phyloP scores from a whole-genome alignment of 495 filamentous ascomycete genomes.

The Lindgomyces ingoldianus region DNA sequence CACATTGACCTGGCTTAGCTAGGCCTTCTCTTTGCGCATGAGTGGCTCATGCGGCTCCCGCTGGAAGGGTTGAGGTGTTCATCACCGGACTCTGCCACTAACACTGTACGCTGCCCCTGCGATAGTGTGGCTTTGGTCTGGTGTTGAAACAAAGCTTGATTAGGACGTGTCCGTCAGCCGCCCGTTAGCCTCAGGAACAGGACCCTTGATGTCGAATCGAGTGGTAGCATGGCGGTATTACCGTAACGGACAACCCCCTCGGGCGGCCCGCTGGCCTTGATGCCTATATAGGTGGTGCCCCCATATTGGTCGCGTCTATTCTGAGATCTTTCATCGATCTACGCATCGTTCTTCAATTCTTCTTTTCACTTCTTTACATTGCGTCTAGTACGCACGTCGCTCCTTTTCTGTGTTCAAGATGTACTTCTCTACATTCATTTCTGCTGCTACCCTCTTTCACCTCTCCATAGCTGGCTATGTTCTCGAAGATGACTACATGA shows the following conservation, averaged over 20 bases:
- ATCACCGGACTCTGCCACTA: background rate
- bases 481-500: conserved; percentile 51
- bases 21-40: background rate
- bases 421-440: conserved; percentile 50
- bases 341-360: conserved; percentile 3
- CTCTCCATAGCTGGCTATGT: conserved; percentile 53
- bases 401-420: conserved; percentile 42
- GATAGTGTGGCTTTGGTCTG: conserved; percentile 11
- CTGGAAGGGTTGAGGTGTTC: background rate
- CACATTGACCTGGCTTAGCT: background rate
- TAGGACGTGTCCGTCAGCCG: conserved; percentile 24
- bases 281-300: conserved; percentile 17
- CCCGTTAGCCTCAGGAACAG: conserved; percentile 17
- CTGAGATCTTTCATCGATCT: background rate
- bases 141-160: conserved; percentile 33
- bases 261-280: conserved; percentile 3
- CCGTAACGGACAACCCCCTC: conserved; percentile 1
- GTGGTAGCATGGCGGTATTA: background rate
- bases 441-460: conserved; percentile 48
- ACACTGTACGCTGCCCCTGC: conserved; percentile 6
- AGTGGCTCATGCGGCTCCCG: conserved; percentile 19
- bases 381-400: conserved; percentile 31
- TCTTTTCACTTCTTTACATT: conserved; percentile 10
- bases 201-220: conserved; percentile 26
- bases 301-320: background rate